Base-by-base conservation (phyloP, 805 yeast species). In the Kazachstania martiniae region DNA sequence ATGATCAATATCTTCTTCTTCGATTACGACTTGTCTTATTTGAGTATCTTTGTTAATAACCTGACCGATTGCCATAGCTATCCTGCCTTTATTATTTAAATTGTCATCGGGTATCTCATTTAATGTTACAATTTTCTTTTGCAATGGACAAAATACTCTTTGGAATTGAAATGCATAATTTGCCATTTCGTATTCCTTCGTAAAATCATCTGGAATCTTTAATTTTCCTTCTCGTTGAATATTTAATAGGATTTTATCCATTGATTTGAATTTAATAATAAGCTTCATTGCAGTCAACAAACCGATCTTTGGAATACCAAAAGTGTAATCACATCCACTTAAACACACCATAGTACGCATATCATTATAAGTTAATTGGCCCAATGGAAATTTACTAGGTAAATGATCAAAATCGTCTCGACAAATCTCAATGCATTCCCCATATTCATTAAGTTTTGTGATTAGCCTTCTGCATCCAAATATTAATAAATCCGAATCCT, bases 291-390 rank as follows among this genome's bases (percentile, higher is more conserved):
- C 94, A 18, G 77, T 81, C 28, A 74, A 72, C 8, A 86, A 64
- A 0, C 98, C 99, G 12, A 89, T 66, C 2, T 80, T 78, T 0
- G 79, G 70, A 5, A 91, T 63, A 0, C 99, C 98, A 34, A 74
- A 73, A 0, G 95, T 83, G 49, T 91, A 91, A 55, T 91, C 99
- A 59, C 99, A 91, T 0, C 99, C 99, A n/a, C 94, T 73, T 4
- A 91, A 51, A 43, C 87, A 78, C 2, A 95, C 97, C 58, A 84
- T 71, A 26, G 75, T 63, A 29, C 91, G 65, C 33, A 84, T 53
- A 44, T 84, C 83, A 8, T 68, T 70, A 18, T 61, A 68, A 14
- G 66, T 53, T 43, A 77, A 65, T 5, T 61, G 47, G 0, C 68
- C 63, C 25, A 86, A 56, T 6, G 72, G 68, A 12, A 70, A 68